Percentiles rank a stretch among this genome's conserved stretches.
phyloP scores from a whole-genome alignment of 257 asterid species.

The Henckelia pumila region DNA sequence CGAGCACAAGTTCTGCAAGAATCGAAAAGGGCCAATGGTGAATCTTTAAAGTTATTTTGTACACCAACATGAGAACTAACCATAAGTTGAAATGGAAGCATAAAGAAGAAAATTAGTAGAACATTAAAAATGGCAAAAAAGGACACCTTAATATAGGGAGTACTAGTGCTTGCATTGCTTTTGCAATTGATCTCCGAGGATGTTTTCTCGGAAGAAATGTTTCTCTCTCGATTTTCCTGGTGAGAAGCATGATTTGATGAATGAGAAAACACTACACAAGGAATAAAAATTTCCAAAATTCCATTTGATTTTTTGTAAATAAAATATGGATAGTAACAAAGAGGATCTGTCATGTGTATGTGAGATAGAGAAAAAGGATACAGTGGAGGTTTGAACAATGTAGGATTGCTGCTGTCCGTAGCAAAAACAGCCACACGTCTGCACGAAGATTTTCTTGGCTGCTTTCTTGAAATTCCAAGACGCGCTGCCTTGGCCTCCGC shows the following conservation, averaged over 20 bases:
- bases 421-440: constrained; percentile 66
- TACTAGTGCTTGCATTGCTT: constrained; percentile 33
- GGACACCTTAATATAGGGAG: constrained; percentile 54
- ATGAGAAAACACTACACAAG: constrained; percentile 30
- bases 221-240: constrained; percentile 39
- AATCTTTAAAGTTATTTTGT: not conserved
- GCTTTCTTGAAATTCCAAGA: constrained; percentile 66
- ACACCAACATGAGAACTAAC: not conserved
- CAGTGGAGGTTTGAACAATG: constrained; percentile 27
- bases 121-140: not conserved
- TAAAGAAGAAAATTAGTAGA: not conserved
- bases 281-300: not conserved
- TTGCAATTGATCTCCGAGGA: constrained; percentile 32
- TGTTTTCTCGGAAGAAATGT: constrained; percentile 32
- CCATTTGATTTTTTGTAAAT: not conserved
- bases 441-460: constrained; percentile 61
- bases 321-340: constrained; percentile 10
- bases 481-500: constrained; percentile 57
- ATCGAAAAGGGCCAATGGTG: constrained; percentile 17
- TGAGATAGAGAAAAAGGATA: constrained; percentile 33
- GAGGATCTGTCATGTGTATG: no score
- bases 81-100: not conserved
- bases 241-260: constrained; percentile 8
- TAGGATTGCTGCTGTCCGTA: constrained; percentile 30
- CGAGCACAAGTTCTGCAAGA: constrained; percentile 62